A percentile compares a stretch with the other conserved stretches of the same genome.
phyloP scores from a whole-genome alignment of 768 basidiomycete species.

The Vararia minispora region DNA sequence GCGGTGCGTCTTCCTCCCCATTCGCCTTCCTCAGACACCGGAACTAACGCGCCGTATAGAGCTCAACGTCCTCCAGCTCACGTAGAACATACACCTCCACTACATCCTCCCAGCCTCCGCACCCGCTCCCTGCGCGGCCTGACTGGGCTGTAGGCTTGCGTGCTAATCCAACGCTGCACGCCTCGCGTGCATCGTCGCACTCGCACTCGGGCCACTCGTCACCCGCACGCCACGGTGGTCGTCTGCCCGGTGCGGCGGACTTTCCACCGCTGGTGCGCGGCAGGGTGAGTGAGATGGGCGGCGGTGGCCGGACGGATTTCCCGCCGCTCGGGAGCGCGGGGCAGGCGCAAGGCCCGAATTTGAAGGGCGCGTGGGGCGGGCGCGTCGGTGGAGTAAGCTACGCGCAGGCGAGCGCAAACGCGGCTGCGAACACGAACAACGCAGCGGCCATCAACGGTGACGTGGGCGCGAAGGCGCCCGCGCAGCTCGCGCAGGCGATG shows the following conservation, averaged over 20 bases:
- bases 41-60: no score
- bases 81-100: slow-evolving; percentile 66
- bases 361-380: no score
- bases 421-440: no score
- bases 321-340: slow-evolving; percentile 18
- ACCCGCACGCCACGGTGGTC: slow-evolving; percentile 22
- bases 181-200: slow-evolving; percentile 25
- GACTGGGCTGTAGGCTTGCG: slow-evolving; percentile 87
- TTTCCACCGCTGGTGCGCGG: slow-evolving; percentile 13
- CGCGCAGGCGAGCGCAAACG: no score
- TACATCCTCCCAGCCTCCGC: slow-evolving; percentile 64
- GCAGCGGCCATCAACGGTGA: no score
- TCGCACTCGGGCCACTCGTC: slow-evolving; percentile 27
- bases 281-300: slow-evolving; percentile 29
- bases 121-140: slow-evolving; percentile 71
- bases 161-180: slow-evolving; percentile 57
- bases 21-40: no score
- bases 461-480: slow-evolving; percentile 2
- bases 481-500: slow-evolving; percentile 6
- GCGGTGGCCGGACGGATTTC: slow-evolving; percentile 20
- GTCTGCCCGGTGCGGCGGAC: not conserved
- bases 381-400: no score
- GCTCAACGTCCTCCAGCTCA: slow-evolving; percentile 75
- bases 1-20: slow-evolving; percentile 42
- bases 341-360: no score